phyloP scores from a whole-genome alignment of 768 basidiomycete genomes.

The Boletus reticuloceps region DNA sequence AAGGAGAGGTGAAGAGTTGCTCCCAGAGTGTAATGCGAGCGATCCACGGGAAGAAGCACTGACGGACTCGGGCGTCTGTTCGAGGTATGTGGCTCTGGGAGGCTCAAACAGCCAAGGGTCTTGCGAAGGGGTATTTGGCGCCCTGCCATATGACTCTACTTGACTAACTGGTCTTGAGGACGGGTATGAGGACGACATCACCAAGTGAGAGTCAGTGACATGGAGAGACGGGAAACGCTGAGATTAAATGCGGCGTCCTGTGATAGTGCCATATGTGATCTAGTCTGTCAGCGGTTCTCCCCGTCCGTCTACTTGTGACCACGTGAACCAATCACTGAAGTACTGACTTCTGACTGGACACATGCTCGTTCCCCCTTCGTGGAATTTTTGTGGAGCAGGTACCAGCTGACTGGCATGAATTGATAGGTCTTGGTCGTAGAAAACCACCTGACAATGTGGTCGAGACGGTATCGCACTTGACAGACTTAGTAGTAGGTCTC shows the following conservation, averaged over 20 bases:
- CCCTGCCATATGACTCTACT: slow-evolving; percentile 9
- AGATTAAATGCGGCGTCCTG: not conserved
- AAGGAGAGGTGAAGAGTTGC: slow-evolving; percentile 26
- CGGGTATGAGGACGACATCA: slow-evolving; percentile 5
- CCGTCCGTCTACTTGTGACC: not conserved
- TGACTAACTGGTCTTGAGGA: slow-evolving; percentile 21
- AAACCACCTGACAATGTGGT: too few species aligned
- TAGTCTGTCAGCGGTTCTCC: not conserved
- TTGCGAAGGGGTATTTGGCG: slow-evolving; percentile 9
- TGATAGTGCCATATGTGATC: too few species aligned
- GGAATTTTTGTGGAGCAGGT: too few species aligned
- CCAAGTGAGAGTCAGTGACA: not conserved
- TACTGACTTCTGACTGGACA: too few species aligned
- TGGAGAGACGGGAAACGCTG: not conserved
- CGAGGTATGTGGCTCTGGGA: slow-evolving; percentile 29
- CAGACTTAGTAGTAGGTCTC: too few species aligned
- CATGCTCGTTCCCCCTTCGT: too few species aligned
- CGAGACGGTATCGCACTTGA: too few species aligned
- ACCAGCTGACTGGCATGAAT: too few species aligned
- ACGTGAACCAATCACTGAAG: not conserved
- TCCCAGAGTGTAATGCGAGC: slow-evolving; percentile 12
- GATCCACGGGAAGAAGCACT: slow-evolving; percentile 23
- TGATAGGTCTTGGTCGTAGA: too few species aligned
- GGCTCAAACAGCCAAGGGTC: slow-evolving; percentile 6
- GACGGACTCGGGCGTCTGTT: slow-evolving; percentile 15